Percentiles rank a stretch among this genome's conserved stretches.
phyloP scores from a whole-genome alignment of 352 stramenopile species.

The Phytophthora uliginosa region DNA sequence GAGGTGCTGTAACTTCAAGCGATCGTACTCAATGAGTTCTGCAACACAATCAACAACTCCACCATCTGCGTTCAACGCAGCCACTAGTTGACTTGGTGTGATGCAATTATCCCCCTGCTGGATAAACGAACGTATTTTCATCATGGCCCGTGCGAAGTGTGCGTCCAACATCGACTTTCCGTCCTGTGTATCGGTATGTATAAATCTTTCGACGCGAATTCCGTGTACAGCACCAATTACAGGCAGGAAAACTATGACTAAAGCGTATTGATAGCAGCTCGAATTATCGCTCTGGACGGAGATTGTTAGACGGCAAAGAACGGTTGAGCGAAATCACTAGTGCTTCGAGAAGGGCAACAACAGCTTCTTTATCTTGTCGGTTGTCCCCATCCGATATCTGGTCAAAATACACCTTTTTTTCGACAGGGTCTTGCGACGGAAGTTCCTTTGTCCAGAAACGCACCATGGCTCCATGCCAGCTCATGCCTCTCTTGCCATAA shows the following conservation, averaged over 20 bases:
- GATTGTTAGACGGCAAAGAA: not conserved
- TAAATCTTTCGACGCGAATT: slow-evolving; percentile 3
- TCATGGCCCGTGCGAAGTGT: not conserved
- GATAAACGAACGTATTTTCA: not conserved
- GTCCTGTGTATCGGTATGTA: slow-evolving; percentile 1
- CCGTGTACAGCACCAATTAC: slow-evolving; percentile 1
- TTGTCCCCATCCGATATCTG: slow-evolving; percentile 16
- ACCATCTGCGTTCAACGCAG: not conserved
- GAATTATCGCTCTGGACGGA: slow-evolving; percentile 4
- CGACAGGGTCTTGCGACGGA: not conserved
- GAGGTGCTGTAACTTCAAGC: too few species aligned
- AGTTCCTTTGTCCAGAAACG: slow-evolving; percentile 8
- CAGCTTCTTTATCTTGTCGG: slow-evolving; percentile 19
- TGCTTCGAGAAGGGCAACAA: not conserved
- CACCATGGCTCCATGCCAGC: slow-evolving; percentile 13
- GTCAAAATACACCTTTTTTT: slow-evolving; percentile 20
- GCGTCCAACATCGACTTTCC: slow-evolving; percentile 9
- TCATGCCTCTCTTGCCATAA: slow-evolving; percentile 4
- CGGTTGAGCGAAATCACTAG: not conserved
- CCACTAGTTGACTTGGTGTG: not conserved
- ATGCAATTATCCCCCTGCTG: slow-evolving; percentile 5
- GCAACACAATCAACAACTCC: not conserved
- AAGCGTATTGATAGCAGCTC: not conserved
- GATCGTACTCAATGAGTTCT: too few species aligned
- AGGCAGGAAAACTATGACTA: not conserved